Percentiles rank a stretch among this genome's conserved stretches.
Conservation (phyloP, 352 stramenopile species). For the Phytophthora citricola region DNA sequence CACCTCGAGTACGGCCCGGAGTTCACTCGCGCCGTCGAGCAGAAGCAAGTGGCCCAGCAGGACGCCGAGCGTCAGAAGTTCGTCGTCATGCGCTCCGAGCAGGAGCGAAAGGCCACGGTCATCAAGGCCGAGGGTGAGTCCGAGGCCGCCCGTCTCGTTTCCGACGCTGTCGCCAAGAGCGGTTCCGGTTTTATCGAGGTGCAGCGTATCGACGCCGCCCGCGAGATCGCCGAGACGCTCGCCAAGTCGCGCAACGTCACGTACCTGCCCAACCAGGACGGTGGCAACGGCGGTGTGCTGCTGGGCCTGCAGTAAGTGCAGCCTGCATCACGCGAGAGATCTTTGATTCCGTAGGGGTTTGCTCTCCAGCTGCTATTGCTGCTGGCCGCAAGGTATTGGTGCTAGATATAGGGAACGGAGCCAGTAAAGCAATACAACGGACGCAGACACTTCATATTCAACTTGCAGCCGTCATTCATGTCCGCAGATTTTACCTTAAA, state of each 20-base stretch:
- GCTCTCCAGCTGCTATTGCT: conserved; percentile 13
- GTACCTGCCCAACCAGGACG: conserved; percentile 96
- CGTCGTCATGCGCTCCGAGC: conserved; percentile 98
- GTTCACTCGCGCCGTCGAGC: conserved; percentile 99
- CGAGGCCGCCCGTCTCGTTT: conserved; percentile 98
- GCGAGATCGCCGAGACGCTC: conserved; percentile 98
- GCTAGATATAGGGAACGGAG: conserved; percentile 30
- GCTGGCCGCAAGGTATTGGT: conserved; percentile 22
- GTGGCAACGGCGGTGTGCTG: conserved; percentile 85
- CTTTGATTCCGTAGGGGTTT: conserved; percentile 22
- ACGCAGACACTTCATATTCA: conserved; percentile 20
- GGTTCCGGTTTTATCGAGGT: conserved; percentile 99
- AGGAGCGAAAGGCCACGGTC: conserved; percentile 94
- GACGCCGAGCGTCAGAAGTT: conserved; percentile 99
- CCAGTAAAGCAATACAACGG: conserved; percentile 22
- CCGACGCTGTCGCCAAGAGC: conserved; percentile 97
- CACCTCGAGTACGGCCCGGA: conserved; percentile 99
- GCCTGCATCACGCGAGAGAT: conserved; percentile 9
- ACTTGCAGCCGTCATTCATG: background rate
- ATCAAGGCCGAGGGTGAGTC: conserved; percentile 98
- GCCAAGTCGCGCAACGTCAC: conserved; percentile 97
- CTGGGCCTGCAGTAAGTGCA: conserved; percentile 78
- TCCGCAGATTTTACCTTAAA: no score
- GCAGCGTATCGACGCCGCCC: conserved; percentile 99
- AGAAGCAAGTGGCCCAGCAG: conserved; percentile 99